These are phyloP conservation scores for Podaxis sp. DNA, from an alignment of 768 basidiomycete genomes.

Conservation along the genomic window DNA sequence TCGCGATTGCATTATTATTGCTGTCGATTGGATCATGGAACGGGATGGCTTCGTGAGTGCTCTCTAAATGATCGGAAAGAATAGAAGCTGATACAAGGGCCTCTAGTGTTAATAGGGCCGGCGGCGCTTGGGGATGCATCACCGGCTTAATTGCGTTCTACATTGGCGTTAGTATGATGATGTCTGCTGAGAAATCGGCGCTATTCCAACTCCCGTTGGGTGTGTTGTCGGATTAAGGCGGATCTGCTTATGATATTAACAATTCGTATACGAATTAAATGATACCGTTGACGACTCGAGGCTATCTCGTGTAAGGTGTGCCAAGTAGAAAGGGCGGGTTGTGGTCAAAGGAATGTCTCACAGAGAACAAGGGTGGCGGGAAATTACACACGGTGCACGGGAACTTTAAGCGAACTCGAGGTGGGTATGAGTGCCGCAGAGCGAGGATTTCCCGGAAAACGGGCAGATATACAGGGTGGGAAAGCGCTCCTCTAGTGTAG, in stretches of 20 bases:
- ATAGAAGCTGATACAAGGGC: conserved; percentile 1
- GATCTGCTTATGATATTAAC: too few relatives aligned
- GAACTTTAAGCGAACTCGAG: neutral
- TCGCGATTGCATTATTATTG: conserved; percentile 28
- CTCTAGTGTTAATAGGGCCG: conserved; percentile 35
- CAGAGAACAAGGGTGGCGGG: neutral
- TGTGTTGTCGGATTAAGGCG: conserved; percentile 16
- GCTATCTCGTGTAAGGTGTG: too few relatives aligned
- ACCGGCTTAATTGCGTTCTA: conserved; percentile 47
- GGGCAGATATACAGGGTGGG: too few relatives aligned
- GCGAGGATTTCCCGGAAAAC: too few relatives aligned
- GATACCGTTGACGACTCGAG: too few relatives aligned
- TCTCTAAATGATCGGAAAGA: neutral
- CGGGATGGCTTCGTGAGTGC: conserved; percentile 28
- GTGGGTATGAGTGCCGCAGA: too few relatives aligned
- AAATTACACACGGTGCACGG: neutral
- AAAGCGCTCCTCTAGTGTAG: too few relatives aligned
- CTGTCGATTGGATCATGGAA: conserved; percentile 31
- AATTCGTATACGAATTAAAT: too few relatives aligned
- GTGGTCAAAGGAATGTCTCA: neutral
- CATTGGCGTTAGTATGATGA: conserved; percentile 40
- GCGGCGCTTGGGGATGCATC: conserved; percentile 40
- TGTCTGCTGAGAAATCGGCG: conserved; percentile 35
- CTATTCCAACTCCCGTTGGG: conserved; percentile 39
- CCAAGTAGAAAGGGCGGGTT: neutral